Evolutionary conservation across 108 stramenopile genomes (phyloP), one percentile per base, ranked within the genome.

Genomic region (Aurantiochytrium sp.): DNA sequence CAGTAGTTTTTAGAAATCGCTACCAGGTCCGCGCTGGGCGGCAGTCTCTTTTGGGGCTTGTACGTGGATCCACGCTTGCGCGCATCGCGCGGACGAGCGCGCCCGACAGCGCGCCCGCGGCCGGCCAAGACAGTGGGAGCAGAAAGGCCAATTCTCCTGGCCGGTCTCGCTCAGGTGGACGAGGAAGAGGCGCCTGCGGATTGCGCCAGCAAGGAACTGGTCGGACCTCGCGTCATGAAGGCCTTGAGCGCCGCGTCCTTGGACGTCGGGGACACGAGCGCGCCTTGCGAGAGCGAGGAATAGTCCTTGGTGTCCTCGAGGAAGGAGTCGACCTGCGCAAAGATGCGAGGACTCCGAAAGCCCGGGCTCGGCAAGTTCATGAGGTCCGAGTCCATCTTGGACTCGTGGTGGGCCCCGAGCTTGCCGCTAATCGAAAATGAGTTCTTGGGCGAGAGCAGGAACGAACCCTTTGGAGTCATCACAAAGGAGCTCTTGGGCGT

Each of bases 291-390:
- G 42, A 8, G 64, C 35, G 64, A 69, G 4, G 64, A 23, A 18
- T 69, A 69, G 42, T 69, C 64, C 42, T 69, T 69, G 64, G 64
- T 69, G 42, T 69, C 64, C 64, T 69, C 64, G 21, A 69, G 64
- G 3, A 69, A 69, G 64, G 64, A 42, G 18, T 69, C 64, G 64
- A 69, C 64, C 64, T 69, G 64, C 10, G 76, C 76, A 12, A 53
- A 35, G 76, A 53, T 2, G 43, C 45, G 45, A 43, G 76, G 76
- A 23, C 49, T 83, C 28, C 76, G 6, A 35, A 83, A 47, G 10
- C 76, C 49, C n/a, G 76, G 76, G 51, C 76, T 83, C 76, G 51
- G 76, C 45, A 83, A 18, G 76, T 83, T 83, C 76, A 47, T 12
- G 19, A 83, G 12, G 28, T 83, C 76, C 14, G 23, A 25, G 28